Evolutionary conservation across 768 basidiomycete genomes (phyloP).

Genomic region (Russula brevipes): DNA sequence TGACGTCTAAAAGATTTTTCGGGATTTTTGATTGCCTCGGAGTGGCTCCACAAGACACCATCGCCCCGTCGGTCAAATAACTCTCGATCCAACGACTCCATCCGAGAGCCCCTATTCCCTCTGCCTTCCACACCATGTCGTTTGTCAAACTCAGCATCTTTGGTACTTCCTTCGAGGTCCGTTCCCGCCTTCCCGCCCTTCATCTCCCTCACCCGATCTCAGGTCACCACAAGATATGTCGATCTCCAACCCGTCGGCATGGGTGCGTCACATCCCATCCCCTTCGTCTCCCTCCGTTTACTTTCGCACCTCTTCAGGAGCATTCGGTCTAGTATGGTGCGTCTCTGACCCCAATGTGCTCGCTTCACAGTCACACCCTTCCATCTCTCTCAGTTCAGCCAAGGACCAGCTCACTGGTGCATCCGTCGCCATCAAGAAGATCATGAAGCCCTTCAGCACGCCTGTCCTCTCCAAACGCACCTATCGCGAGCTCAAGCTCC

Average conservation of each 20-base stretch:
- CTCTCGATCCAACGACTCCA: neutral
- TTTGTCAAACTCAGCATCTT: constrained; percentile 99
- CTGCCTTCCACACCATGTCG: constrained; percentile 49
- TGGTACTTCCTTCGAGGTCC: constrained; percentile 93
- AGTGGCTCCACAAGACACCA: no score
- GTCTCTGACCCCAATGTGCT: neutral
- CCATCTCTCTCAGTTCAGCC: constrained; percentile 56
- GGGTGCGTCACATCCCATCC: constrained; percentile 53
- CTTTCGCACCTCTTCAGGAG: constrained; percentile 46
- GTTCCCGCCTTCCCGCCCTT: constrained; percentile 8
- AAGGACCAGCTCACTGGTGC: constrained; percentile 93
- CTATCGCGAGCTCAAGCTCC: constrained; percentile 93
- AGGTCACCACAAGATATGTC: constrained; percentile 98
- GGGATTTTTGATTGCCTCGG: no score
- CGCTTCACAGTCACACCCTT: neutral
- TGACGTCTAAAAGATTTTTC: neutral
- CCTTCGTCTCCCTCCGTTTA: neutral
- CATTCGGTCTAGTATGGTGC: constrained; percentile 97
- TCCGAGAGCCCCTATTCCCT: constrained; percentile 8
- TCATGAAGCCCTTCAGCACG: constrained; percentile 99
- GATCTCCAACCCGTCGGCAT: constrained; percentile 99
- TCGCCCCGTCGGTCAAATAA: neutral
- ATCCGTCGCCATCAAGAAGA: constrained; percentile 99
- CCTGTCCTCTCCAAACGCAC: constrained; percentile 98
- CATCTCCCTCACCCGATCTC: constrained; percentile 18